Evolutionary conservation across 2,329 filamentous ascomycete genomes (phyloP), one percentile per base, ranked within the genome.

Genomic region (Paecilomyces sp.): DNA sequence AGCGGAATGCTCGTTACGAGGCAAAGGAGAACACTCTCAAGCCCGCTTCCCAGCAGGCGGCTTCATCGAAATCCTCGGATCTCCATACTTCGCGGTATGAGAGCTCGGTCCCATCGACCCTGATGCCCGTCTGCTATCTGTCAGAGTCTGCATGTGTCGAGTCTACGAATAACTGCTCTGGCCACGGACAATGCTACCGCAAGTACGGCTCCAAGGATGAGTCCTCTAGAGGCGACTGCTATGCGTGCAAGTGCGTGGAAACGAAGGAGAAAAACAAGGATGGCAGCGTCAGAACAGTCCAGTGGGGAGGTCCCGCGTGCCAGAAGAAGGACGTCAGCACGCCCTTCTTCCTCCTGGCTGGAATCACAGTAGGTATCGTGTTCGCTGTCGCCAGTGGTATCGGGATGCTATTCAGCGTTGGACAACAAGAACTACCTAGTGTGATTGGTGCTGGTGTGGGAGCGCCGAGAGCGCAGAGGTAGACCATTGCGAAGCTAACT

Each of bases 361-460:
- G 88, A 7, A 89, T 94, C 67, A 88, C 85, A 3, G 77, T 97
- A 55, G 76, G 86, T 41, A 79, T 95, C 63, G 77, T 94, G 1
- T 83, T 85, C 54, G 76, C 90, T 41, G 77, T 95, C 30, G 81
- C 81, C 41, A 87, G 89, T 71, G 86, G 85, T 11, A 87, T 97
- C 66, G 86, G 88, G 5, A 79, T 96, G 81, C 75, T 99, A 58
- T 94, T 88, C 75, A 87, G 80, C 63, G 90, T 97, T 69, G 94
- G 93, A 34, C 85, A 89, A 73, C 87, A 96, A 79, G 89, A 92
- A 76, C 80, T 97, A 64, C 94, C 94, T 0, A 92, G 92, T 67
- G 93, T 99, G 8, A 92, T 99, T 74, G 91, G 92, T n/a, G 94
- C 94, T 55, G 94, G 94, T 64, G 93, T 99, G 41, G 90, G 88